Percentiles rank a stretch among this genome's conserved stretches.
These are phyloP conservation scores for Candida sanyiensis DNA, from an alignment of 805 yeast species.

Conservation along the genomic window DNA sequence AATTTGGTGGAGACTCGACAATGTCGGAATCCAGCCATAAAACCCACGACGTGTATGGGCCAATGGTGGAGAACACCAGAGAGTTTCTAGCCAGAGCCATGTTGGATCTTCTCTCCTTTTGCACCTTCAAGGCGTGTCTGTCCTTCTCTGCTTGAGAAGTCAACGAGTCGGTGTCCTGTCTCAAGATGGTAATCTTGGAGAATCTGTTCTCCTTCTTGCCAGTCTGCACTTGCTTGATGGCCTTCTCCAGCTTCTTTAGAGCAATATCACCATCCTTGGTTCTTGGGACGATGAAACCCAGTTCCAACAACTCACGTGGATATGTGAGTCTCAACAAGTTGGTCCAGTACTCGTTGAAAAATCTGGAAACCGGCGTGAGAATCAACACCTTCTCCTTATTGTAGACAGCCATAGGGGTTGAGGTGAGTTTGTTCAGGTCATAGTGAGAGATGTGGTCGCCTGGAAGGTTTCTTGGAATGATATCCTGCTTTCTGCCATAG, in stretches of 20 bases:
- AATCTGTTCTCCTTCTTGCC: constrained; percentile 61
- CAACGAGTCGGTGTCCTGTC: constrained; percentile 84
- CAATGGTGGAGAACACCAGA: constrained; percentile 77
- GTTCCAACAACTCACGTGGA: constrained; percentile 77
- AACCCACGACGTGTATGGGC: constrained; percentile 91
- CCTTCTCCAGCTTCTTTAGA: constrained; percentile 62
- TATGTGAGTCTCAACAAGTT: constrained; percentile 70
- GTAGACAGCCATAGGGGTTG: constrained; percentile 64
- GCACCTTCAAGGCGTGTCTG: constrained; percentile 81
- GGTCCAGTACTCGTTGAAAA: constrained; percentile 83
- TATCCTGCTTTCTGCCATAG: constrained; percentile 43
- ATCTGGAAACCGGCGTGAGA: constrained; percentile 85
- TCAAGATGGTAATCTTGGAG: constrained; percentile 76
- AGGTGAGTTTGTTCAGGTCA: constrained; percentile 72
- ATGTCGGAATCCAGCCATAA: constrained; percentile 96
- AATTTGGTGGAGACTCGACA: constrained; percentile 75
- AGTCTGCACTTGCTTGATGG: constrained; percentile 66
- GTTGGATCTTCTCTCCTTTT: constrained; percentile 79
- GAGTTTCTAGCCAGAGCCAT: constrained; percentile 97
- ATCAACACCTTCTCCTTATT: constrained; percentile 81
- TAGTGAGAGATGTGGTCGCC: constrained; percentile 76
- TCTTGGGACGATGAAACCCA: constrained; percentile 90
- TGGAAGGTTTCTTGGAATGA: constrained; percentile 57
- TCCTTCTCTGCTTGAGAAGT: constrained; percentile 76
- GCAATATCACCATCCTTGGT: constrained; percentile 77